These are phyloP conservation scores for Fusarium burgessii DNA, from an alignment of 2,329 filamentous ascomycete species.

Conservation along the genomic window DNA sequence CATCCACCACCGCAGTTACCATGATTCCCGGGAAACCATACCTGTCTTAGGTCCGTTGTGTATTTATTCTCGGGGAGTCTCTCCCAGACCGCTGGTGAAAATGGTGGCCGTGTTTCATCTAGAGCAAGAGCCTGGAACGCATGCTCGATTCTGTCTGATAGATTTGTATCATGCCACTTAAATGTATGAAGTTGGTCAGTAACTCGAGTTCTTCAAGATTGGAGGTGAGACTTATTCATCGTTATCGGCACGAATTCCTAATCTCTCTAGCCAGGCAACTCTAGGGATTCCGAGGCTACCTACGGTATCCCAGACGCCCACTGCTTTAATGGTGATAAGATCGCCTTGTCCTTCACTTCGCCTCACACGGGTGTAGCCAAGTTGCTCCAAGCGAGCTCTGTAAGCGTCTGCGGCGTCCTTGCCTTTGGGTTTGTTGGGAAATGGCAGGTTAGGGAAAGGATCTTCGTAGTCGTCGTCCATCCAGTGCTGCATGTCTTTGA, in stretches of 20 bases:
- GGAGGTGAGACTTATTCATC: conserved; percentile 57
- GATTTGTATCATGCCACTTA: conserved; percentile 65
- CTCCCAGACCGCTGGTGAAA: conserved; percentile 68
- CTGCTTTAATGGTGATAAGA: conserved; percentile 59
- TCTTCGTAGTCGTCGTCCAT: conserved; percentile 59
- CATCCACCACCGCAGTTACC: conserved; percentile 78
- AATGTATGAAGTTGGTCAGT: conserved; percentile 55
- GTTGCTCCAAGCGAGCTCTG: conserved; percentile 58
- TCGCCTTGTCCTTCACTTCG: conserved; percentile 54
- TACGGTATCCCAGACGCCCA: conserved; percentile 62
- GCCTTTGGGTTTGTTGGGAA: conserved; percentile 62
- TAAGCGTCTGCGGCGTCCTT: conserved; percentile 57
- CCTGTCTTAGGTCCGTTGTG: conserved; percentile 61
- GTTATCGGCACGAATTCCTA: conserved; percentile 60
- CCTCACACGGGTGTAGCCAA: conserved; percentile 58
- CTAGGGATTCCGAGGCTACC: conserved; percentile 60
- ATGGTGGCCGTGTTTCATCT: conserved; percentile 67
- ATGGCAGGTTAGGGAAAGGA: conserved; percentile 60
- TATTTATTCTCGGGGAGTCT: conserved; percentile 53
- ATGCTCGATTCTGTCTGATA: conserved; percentile 66
- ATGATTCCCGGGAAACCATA: conserved; percentile 79
- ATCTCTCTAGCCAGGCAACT: conserved; percentile 58
- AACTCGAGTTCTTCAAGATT: neutral
- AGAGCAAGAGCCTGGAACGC: conserved; percentile 71
- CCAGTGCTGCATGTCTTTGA: conserved; percentile 69